Base-by-base conservation (phyloP, 2,329 filamentous ascomycete species). In the Thielaviopsis ethacetica region DNA sequence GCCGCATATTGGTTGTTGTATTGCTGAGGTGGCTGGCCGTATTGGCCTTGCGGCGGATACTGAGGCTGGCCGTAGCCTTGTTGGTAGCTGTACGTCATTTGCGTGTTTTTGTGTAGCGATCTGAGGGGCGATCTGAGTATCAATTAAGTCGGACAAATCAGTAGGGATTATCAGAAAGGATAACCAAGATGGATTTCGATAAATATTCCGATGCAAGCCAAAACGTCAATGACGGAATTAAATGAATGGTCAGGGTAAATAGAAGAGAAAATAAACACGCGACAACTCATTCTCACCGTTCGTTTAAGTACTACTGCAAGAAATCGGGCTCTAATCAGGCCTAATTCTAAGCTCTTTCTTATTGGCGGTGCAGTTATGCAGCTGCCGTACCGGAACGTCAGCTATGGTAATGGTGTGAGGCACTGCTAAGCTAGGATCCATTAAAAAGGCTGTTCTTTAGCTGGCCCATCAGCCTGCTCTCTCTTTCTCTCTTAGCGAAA, bases 1-100 rank as follows among this genome's bases (percentile, higher is more conserved):
- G 65, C 68, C 44, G 71, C 70, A 44, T 72, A 71, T 47, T 70
- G 70, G 49, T 67, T 68, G 49, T 67, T 68, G 13, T 52, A 15
- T 15, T 52, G 49, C 30, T 30, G 59, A 15, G 54, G 55, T 62
- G 66, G 65, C 52, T 66, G 69, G 58, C 62, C 70, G 30, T 65
- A 66, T 59, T 68, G 65, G 59, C 67, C 66, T 50, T 64, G 63
- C 44, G 65, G 65, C 54, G 66, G 66, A 50, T 67, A 53, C 12
- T 67, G 67, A 59, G 68, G 69, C 53, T 68, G 66, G 19, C 67
- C 67, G 55, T 69, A 70, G 66, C 53, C 59, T 58, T 26, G 64
- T 60, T 53, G 44, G 47, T 61, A 61, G 3, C 54, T 38, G 56
- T 61, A 61, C 27, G 59, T 21, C 59, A 61, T 61, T 44, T 15